Conservation (phyloP, 2,329 filamentous ascomycete species). For the Pseudocercospora vitis region DNA sequence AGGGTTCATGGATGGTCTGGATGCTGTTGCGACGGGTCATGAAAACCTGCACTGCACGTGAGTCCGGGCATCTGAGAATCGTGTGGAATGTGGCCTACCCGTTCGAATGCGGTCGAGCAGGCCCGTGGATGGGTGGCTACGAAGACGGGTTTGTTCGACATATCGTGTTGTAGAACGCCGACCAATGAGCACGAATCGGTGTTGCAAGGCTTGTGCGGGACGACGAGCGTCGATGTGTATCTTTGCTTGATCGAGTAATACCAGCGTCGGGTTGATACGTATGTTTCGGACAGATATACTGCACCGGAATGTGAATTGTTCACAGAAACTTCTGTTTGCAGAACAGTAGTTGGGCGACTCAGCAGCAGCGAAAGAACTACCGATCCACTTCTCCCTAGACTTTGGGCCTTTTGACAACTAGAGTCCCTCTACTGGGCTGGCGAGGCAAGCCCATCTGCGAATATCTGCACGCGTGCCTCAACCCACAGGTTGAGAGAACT, state of each 20-base stretch:
- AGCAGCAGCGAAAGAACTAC: too few species aligned
- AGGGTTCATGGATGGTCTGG: constrained; percentile 88
- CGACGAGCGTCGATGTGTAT: background rate
- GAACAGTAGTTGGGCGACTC: background rate
- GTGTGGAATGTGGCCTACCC: constrained; percentile 59
- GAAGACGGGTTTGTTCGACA: constrained; percentile 83
- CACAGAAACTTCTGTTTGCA: constrained; percentile 6
- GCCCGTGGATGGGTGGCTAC: constrained; percentile 90
- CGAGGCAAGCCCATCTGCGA: background rate
- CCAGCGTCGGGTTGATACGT: background rate
- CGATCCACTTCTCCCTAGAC: too few species aligned
- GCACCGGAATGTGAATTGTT: constrained; percentile 1
- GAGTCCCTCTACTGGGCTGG: background rate
- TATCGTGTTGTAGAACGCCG: constrained; percentile 39
- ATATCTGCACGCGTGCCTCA: constrained; percentile 17
- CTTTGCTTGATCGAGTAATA: background rate
- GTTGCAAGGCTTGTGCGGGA: constrained; percentile 15
- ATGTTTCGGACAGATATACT: background rate
- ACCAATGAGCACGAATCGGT: constrained; percentile 16
- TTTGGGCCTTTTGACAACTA: background rate
- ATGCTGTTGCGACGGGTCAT: constrained; percentile 87
- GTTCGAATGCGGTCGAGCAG: constrained; percentile 95
- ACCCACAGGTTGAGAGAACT: constrained; percentile 15
- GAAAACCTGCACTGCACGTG: constrained; percentile 67
- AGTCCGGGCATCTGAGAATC: constrained; percentile 12